phyloP scores from a whole-genome alignment of 345 rosid species.

The Acer saccharum region DNA sequence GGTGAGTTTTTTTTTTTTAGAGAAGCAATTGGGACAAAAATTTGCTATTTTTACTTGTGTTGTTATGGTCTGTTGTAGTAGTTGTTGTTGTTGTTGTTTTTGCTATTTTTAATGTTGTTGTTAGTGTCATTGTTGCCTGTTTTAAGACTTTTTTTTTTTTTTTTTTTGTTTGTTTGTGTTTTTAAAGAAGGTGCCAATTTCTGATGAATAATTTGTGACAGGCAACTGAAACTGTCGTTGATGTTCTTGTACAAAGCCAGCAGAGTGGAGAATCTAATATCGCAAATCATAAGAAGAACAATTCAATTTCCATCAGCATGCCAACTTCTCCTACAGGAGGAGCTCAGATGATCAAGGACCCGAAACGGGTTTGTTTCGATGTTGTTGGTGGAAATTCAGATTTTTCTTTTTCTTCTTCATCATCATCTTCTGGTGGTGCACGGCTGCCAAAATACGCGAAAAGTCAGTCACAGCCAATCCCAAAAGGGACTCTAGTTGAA shows the following conservation, averaged over 20 bases:
- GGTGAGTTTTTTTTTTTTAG: slow-evolving; percentile 26
- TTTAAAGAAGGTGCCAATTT: neutral
- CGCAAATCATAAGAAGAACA: slow-evolving; percentile 36
- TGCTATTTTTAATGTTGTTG: neutral
- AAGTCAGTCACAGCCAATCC: slow-evolving; percentile 72
- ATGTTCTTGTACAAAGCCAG: slow-evolving; percentile 5
- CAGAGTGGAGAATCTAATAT: slow-evolving; percentile 20
- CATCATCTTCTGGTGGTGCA: slow-evolving; percentile 8
- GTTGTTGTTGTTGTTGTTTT: neutral
- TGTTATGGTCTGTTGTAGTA: too few relatives aligned
- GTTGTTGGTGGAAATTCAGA: slow-evolving; percentile 27
- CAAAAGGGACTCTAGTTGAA: slow-evolving; percentile 34
- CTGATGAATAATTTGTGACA: neutral
- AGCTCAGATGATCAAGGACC: slow-evolving; percentile 21
- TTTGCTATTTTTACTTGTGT: too few relatives aligned
- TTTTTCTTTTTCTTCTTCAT: slow-evolving; percentile 30
- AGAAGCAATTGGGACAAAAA: too few relatives aligned
- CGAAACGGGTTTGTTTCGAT: slow-evolving; percentile 31
- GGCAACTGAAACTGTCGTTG: slow-evolving; percentile 11
- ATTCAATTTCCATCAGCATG: slow-evolving; percentile 65
- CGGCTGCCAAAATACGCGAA: slow-evolving; percentile 25
- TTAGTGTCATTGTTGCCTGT: neutral
- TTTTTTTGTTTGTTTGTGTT: neutral
- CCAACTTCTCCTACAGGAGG: slow-evolving; percentile 46
- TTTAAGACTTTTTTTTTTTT: neutral